A percentile compares a stretch with the other conserved stretches of the same genome.
These are phyloP conservation scores for Alternaria incomplexa DNA, from an alignment of 2,329 filamentous ascomycete genomes.

Conservation along the genomic window DNA sequence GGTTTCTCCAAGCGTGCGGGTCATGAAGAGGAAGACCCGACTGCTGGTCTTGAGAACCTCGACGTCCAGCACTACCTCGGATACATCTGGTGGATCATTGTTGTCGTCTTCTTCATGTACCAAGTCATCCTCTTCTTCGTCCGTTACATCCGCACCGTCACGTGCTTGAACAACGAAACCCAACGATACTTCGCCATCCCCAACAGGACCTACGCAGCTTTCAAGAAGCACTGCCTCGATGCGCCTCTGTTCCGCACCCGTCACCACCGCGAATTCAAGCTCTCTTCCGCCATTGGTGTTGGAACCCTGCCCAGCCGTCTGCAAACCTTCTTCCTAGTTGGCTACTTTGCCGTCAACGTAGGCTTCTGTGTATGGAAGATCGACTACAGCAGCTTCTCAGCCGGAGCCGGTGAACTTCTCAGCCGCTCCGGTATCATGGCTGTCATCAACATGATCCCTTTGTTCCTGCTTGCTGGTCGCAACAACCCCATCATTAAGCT, in stretches of 20 bases:
- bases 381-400: slow-evolving; percentile 70
- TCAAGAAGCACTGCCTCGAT: slow-evolving; percentile 56
- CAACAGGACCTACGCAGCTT: slow-evolving; percentile 55
- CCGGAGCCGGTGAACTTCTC: slow-evolving; percentile 70
- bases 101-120: slow-evolving; percentile 70
- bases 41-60: slow-evolving; percentile 39
- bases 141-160: slow-evolving; percentile 73
- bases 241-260: slow-evolving; percentile 56
- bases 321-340: slow-evolving; percentile 55
- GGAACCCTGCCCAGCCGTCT: slow-evolving; percentile 58
- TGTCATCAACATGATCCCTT: slow-evolving; percentile 78
- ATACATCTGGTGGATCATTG: slow-evolving; percentile 64
- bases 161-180: slow-evolving; percentile 77
- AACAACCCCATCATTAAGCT: slow-evolving; percentile 79
- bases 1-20: slow-evolving; percentile 31
- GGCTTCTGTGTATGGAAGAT: slow-evolving; percentile 60
- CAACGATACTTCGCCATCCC: slow-evolving; percentile 79
- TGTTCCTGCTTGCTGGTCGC: slow-evolving; percentile 75
- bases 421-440: slow-evolving; percentile 74
- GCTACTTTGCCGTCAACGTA: slow-evolving; percentile 58
- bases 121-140: slow-evolving; percentile 66
- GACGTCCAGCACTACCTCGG: slow-evolving; percentile 47
- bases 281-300: slow-evolving; percentile 57
- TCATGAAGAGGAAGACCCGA: slow-evolving; percentile 29
- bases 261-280: slow-evolving; percentile 59